Conservation (phyloP, 306 rosid species). For the Ceratonia siliqua region DNA sequence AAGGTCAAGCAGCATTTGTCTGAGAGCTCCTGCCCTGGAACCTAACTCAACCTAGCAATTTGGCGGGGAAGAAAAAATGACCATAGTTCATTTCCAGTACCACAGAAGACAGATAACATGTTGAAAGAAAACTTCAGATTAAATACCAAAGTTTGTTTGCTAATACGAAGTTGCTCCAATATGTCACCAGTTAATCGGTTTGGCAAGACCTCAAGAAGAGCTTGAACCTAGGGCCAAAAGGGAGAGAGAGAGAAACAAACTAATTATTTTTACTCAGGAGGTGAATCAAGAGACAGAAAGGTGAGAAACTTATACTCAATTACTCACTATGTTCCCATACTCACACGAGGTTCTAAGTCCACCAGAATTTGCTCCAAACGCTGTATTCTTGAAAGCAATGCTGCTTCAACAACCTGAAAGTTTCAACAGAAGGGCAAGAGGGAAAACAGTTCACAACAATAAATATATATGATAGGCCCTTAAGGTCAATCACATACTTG, state of each 20-base stretch:
- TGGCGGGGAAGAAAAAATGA: conserved; percentile 19
- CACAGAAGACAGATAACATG: conserved; percentile 15
- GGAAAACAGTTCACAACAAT: not conserved
- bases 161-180: conserved; percentile 94
- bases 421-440: conserved; percentile 28
- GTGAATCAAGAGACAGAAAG: conserved; percentile 20
- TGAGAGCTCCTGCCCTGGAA: conserved; percentile 92
- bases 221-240: conserved; percentile 67
- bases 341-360: conserved; percentile 97
- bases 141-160: conserved; percentile 95
- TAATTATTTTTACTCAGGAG: conserved; percentile 28
- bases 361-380: conserved; percentile 73
- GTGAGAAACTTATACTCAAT: conserved; percentile 50
- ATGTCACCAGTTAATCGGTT: conserved; percentile 80
- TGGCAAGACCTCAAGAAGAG: conserved; percentile 83
- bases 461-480: not conserved
- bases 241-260: not conserved
- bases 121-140: conserved; percentile 9
- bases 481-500: conserved; percentile 12
- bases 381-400: conserved; percentile 88
- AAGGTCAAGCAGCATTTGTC: conserved; percentile 96
- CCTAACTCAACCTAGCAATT: conserved; percentile 87
- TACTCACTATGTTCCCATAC: conserved; percentile 85
- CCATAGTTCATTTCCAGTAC: not conserved
- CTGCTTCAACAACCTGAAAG: conserved; percentile 94